Conservation (phyloP, 495 filamentous ascomycete species). For the Penicillium nucicola region DNA sequence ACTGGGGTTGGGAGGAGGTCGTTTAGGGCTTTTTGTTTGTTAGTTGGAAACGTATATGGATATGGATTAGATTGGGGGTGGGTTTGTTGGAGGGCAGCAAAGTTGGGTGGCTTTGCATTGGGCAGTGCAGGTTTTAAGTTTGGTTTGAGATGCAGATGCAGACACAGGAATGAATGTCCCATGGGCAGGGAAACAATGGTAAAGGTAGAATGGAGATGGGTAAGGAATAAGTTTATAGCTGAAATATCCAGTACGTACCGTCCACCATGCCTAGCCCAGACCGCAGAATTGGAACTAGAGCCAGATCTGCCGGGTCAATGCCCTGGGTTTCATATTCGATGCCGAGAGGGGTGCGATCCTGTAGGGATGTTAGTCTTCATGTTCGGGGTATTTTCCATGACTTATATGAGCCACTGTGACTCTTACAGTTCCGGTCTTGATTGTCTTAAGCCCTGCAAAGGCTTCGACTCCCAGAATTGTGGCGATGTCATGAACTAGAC, state of each 20-base stretch:
- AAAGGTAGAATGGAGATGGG: neutral
- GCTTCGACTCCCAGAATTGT: slow-evolving; percentile 82
- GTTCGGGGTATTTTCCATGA: neutral
- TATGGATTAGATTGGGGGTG: too few relatives aligned
- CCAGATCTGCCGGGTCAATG: slow-evolving; percentile 61
- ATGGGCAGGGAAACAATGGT: neutral
- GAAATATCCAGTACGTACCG: slow-evolving; percentile 35
- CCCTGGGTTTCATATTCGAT: slow-evolving; percentile 62
- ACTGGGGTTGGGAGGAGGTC: slow-evolving; percentile 76
- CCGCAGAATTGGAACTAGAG: slow-evolving; percentile 86
- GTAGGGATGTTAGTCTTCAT: neutral
- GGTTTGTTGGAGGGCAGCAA: neutral
- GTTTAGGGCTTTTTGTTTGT: slow-evolving; percentile 59
- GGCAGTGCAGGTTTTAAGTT: neutral
- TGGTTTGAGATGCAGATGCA: neutral
- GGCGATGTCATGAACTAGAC: slow-evolving; percentile 79
- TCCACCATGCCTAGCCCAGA: slow-evolving; percentile 90
- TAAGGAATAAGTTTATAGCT: neutral
- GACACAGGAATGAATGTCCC: neutral
- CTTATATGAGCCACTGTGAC: neutral
- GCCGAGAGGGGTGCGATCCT: slow-evolving; percentile 75
- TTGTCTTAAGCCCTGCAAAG: slow-evolving; percentile 59
- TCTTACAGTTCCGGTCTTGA: slow-evolving; percentile 36
- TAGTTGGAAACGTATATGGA: too few relatives aligned
- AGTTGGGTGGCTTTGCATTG: neutral